Percentiles rank a stretch among this genome's conserved stretches.
Evolutionary conservation across 179 eudicot genomes (phyloP).

Genomic region (Patellifolia procumbens): DNA sequence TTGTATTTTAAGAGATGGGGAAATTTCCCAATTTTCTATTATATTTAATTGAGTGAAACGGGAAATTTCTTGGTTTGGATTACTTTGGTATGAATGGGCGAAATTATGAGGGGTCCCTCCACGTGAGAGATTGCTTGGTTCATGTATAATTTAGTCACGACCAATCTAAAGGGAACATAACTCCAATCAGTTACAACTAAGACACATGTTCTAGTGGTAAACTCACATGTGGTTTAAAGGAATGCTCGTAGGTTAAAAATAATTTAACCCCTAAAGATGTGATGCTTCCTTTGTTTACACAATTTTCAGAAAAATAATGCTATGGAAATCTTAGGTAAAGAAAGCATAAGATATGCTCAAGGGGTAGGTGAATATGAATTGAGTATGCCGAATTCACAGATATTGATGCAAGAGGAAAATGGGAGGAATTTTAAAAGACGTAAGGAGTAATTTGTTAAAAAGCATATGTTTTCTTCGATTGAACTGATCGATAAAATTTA

Average conservation of each 20-base stretch:
- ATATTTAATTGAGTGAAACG: not conserved
- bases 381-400: too few relatives aligned
- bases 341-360: too few relatives aligned
- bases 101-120: too few relatives aligned
- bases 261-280: not conserved
- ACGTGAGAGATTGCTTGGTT: not conserved
- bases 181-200: not conserved
- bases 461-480: too few relatives aligned
- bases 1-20: not conserved
- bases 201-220: not conserved
- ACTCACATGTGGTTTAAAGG: not conserved
- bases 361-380: too few relatives aligned
- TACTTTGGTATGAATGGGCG: not conserved
- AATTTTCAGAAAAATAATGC: not conserved
- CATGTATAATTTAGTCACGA: not conserved
- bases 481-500: too few relatives aligned
- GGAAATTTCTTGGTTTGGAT: conserved; percentile 15
- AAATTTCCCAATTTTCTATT: not conserved
- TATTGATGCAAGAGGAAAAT: too few relatives aligned
- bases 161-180: not conserved
- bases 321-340: too few relatives aligned
- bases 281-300: not conserved
- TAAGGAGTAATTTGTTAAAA: too few relatives aligned
- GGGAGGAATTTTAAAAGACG: too few relatives aligned
- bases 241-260: not conserved